These are phyloP conservation scores for Melampsora americana DNA, from an alignment of 1,284 basidiomycete species.

Conservation along the genomic window DNA sequence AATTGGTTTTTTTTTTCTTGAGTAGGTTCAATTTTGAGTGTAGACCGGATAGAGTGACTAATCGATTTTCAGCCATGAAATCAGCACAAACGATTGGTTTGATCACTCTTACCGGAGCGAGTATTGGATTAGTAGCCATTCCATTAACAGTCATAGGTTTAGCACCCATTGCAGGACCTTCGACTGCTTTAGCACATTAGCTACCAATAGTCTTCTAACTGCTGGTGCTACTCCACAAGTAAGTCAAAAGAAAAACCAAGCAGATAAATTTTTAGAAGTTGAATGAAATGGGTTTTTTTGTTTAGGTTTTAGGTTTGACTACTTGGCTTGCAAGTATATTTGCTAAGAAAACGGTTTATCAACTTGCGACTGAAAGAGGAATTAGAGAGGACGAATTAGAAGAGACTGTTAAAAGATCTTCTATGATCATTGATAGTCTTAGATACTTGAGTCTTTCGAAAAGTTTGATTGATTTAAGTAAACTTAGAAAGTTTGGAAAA, in stretches of 20 bases:
- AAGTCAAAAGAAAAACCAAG: no score
- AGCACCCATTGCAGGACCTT: slow-evolving; percentile 27
- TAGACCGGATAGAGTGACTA: slow-evolving; percentile 20
- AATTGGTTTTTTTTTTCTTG: neutral
- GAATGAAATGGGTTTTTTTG: no score
- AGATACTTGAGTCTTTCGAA: neutral
- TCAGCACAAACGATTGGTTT: slow-evolving; percentile 29
- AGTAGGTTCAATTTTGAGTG: slow-evolving; percentile 36
- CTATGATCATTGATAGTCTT: neutral
- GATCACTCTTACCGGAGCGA: slow-evolving; percentile 32
- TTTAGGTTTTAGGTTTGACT: slow-evolving; percentile 28
- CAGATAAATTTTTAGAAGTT: no score
- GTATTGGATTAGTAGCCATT: slow-evolving; percentile 30
- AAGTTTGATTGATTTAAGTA: neutral
- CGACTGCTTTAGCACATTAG: slow-evolving; percentile 21
- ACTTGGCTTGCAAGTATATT: slow-evolving; percentile 34
- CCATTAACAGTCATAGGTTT: slow-evolving; percentile 24
- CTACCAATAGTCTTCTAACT: slow-evolving; percentile 14
- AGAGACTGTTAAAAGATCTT: slow-evolving; percentile 9
- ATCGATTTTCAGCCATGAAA: slow-evolving; percentile 28
- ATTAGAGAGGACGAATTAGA: slow-evolving; percentile 32
- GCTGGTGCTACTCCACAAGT: slow-evolving; percentile 34
- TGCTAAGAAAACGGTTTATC: slow-evolving; percentile 22
- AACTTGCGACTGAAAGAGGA: slow-evolving; percentile 30
- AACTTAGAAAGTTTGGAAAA: no score